These are phyloP conservation scores for Thermochaetoides dissita DNA, from an alignment of 2,329 filamentous ascomycete species.

Conservation along the genomic window DNA sequence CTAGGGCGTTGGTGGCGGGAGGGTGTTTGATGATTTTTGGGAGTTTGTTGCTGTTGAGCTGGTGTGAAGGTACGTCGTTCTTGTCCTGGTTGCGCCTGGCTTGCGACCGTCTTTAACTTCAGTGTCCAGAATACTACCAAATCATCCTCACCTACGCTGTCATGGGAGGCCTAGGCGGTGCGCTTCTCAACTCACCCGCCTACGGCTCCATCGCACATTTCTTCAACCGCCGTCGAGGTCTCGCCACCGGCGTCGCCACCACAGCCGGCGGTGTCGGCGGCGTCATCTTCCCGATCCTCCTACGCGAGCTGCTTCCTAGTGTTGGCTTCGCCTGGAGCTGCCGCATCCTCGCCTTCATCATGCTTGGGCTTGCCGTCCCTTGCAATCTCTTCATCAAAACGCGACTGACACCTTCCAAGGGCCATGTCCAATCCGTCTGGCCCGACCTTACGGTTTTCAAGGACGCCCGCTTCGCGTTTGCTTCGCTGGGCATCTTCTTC, in stretches of 20 bases:
- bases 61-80: slow-evolving; percentile 39
- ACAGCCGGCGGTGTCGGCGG: slow-evolving; percentile 58
- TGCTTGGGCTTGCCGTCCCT: slow-evolving; percentile 32
- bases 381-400: slow-evolving; percentile 35
- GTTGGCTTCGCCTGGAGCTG: slow-evolving; percentile 36
- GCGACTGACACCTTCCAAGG: slow-evolving; percentile 34
- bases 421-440: slow-evolving; percentile 23
- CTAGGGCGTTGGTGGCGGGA: slow-evolving; percentile 47
- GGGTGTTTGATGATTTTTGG: slow-evolving; percentile 50
- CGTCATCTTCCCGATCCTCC: slow-evolving; percentile 43
- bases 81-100: too few species aligned
- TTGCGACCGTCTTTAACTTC: too few species aligned
- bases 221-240: slow-evolving; percentile 58
- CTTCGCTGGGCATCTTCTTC: slow-evolving; percentile 51
- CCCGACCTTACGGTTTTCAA: slow-evolving; percentile 50
- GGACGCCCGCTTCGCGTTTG: slow-evolving; percentile 44
- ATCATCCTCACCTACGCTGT: slow-evolving; percentile 68
- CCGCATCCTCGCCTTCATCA: slow-evolving; percentile 36
- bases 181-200: slow-evolving; percentile 64
- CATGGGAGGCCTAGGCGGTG: slow-evolving; percentile 57
- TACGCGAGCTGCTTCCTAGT: slow-evolving; percentile 30
- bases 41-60: slow-evolving; percentile 52
- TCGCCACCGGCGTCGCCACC: slow-evolving; percentile 70
- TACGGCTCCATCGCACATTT: slow-evolving; percentile 65
- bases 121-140: slow-evolving; percentile 51